phyloP scores from a whole-genome alignment of 2,329 filamentous ascomycete genomes.

The Penicillium concentricum region DNA sequence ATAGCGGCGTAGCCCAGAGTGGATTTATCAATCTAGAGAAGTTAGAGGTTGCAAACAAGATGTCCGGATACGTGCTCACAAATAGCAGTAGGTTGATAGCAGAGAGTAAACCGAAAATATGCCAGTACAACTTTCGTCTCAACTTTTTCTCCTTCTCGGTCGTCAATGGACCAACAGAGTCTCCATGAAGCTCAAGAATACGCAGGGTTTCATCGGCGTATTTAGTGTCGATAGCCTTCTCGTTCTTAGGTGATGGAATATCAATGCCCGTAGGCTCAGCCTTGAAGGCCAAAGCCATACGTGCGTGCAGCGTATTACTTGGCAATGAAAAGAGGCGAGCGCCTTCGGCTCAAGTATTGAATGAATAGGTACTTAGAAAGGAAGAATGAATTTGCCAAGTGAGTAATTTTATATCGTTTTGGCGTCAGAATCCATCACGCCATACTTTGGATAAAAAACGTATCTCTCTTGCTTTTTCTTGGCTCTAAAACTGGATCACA shows the following conservation, averaged over 20 bases:
- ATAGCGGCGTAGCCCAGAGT: conserved; percentile 44
- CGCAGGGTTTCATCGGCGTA: conserved; percentile 41
- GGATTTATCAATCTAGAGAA: conserved; percentile 42
- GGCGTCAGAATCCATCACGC: background rate
- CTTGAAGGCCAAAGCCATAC: background rate
- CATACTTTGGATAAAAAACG: background rate
- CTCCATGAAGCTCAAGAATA: conserved; percentile 37
- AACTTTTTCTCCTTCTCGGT: conserved; percentile 34
- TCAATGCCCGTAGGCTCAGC: background rate
- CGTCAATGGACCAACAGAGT: conserved; percentile 32
- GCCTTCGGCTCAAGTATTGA: too few species aligned
- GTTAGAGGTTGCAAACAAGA: background rate
- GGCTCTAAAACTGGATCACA: background rate
- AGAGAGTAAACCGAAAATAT: conserved; percentile 34
- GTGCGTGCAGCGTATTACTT: too few species aligned
- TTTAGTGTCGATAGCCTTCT: background rate
- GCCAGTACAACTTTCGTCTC: conserved; percentile 35
- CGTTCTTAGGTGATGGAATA: background rate
- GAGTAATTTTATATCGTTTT: background rate
- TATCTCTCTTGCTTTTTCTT: background rate
- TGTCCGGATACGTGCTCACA: conserved; percentile 22
- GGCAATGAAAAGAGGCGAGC: background rate
- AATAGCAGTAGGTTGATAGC: conserved; percentile 41
- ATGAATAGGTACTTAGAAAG: background rate
- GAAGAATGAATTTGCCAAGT: background rate